Conservation (phyloP, 2,329 filamentous ascomycete species). For the Nannizzia gypsea region DNA sequence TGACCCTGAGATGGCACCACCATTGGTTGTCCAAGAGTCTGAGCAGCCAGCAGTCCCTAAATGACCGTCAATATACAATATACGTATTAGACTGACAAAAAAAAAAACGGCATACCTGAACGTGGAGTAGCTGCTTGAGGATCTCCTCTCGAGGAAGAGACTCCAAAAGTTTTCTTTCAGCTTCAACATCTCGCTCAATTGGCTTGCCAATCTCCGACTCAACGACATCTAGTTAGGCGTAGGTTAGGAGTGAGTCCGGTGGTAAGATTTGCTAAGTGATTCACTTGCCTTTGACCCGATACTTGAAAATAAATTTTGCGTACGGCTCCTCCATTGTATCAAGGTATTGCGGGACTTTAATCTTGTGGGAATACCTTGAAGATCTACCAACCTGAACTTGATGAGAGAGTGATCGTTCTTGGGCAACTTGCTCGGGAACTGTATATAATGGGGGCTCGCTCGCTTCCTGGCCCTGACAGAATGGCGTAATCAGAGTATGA, state of each 20-base stretch:
- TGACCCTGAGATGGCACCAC: neutral
- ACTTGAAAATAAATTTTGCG: conserved; percentile 25
- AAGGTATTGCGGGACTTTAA: conserved; percentile 20
- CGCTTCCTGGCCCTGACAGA: conserved; percentile 5
- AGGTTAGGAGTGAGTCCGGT: neutral
- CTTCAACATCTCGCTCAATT: conserved; percentile 13
- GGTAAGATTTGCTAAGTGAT: neutral
- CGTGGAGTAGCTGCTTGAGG: conserved; percentile 16
- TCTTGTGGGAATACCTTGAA: conserved; percentile 21
- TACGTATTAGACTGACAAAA: neutral
- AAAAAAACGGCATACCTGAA: conserved; percentile 8
- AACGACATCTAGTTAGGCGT: conserved; percentile 11
- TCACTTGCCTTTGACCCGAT: conserved; percentile 16
- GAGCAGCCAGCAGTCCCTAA: neutral
- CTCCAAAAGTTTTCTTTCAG: conserved; percentile 15
- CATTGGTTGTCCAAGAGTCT: neutral
- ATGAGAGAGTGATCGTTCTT: conserved; percentile 16
- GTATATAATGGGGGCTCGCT: conserved; percentile 16
- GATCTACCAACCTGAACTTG: conserved; percentile 23
- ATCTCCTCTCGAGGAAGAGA: conserved; percentile 13
- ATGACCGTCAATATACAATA: neutral
- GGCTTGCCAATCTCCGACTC: conserved; percentile 13
- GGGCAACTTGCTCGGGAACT: conserved; percentile 14
- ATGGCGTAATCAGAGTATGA: conserved; percentile 10
- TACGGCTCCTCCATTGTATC: conserved; percentile 23